Conservation (phyloP, 139 green algal genomes). For the Chlamydomonas schloesseri region DNA sequence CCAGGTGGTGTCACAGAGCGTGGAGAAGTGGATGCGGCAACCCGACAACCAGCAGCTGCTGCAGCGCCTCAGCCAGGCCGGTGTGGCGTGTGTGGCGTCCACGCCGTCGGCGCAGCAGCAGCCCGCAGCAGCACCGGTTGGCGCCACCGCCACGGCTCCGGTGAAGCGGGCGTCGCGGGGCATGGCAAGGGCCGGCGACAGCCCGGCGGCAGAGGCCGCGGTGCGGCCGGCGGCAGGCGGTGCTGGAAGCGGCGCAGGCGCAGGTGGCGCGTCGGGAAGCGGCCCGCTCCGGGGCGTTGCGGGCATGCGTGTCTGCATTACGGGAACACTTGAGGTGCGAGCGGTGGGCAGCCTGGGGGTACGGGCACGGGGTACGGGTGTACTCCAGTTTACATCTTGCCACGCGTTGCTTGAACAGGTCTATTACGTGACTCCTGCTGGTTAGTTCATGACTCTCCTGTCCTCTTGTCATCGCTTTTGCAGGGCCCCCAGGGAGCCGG, state of each 20-base stretch:
- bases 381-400: no score
- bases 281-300: background rate
- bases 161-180: background rate
- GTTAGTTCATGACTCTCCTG: no score
- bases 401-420: no score
- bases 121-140: background rate
- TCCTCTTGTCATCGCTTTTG: no score
- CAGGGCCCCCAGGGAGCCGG: background rate
- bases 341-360: no score
- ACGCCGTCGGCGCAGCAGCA: no score
- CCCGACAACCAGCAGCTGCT: conserved; percentile 43
- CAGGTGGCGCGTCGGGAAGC: background rate
- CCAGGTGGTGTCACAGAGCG: background rate
- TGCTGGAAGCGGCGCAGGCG: background rate
- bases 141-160: background rate
- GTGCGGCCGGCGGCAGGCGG: no score
- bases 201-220: no score
- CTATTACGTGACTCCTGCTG: no score
- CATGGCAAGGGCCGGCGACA: no score
- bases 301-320: conserved; percentile 27
- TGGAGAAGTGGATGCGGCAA: conserved; percentile 28
- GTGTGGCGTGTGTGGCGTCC: background rate
- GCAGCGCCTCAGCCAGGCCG: conserved; percentile 18
- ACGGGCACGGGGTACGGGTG: no score
- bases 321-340: conserved; percentile 2